Percentiles rank a stretch among this genome's conserved stretches.
These are phyloP conservation scores for Eimeria acervulina DNA, from an alignment of 169 alveolate species.

Conservation along the genomic window DNA sequence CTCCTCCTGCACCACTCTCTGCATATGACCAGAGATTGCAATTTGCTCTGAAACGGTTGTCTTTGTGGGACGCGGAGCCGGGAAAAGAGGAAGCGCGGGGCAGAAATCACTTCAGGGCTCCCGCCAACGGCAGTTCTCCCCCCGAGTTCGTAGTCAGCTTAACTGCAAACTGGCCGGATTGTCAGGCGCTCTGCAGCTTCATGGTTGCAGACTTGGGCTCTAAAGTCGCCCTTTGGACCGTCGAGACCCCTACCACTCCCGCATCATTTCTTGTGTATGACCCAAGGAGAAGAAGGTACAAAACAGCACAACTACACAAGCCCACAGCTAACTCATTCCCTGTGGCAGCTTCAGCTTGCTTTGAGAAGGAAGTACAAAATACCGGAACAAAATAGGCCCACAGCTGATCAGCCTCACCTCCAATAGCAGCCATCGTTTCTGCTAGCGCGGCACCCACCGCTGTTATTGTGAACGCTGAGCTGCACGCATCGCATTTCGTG, in stretches of 20 bases:
- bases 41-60: background rate
- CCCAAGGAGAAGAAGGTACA: background rate
- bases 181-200: slow-evolving; percentile 3
- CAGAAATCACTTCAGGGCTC: background rate
- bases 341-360: background rate
- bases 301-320: background rate
- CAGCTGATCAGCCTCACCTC: too few species aligned
- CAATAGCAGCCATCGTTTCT: too few species aligned
- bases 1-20: background rate
- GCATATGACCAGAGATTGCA: background rate
- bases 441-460: background rate
- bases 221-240: slow-evolving; percentile 23
- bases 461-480: background rate
- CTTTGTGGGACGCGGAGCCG: background rate
- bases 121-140: slow-evolving; percentile 10
- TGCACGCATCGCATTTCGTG: background rate
- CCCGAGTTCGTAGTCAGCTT: slow-evolving; percentile 8
- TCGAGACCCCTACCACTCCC: background rate
- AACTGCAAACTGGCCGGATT: slow-evolving; percentile 9
- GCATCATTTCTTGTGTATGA: background rate
- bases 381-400: too few species aligned
- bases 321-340: background rate
- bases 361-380: too few species aligned
- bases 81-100: background rate
- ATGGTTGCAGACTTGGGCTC: slow-evolving; percentile 27